These are phyloP conservation scores for Heteromeles arbutifolia DNA, from an alignment of 306 rosid species.

Conservation along the genomic window DNA sequence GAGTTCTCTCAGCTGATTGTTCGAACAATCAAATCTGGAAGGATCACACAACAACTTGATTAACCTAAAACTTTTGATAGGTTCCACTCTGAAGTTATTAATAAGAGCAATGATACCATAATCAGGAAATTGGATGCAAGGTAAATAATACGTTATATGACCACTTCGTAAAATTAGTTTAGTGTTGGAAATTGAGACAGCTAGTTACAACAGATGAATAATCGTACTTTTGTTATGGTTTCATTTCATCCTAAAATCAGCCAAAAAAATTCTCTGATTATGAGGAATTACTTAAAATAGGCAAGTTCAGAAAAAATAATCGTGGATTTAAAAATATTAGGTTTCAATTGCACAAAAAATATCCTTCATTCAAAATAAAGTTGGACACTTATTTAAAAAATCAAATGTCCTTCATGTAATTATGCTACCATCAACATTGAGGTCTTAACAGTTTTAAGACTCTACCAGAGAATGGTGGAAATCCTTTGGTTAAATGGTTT, in stretches of 20 bases:
- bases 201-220: neutral
- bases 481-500: no score
- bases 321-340: no score
- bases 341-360: no score
- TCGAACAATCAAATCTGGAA: conserved; percentile 77
- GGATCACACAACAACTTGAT: conserved; percentile 13
- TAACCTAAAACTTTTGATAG: neutral
- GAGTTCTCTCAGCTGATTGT: conserved; percentile 71
- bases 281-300: neutral
- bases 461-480: no score
- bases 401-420: no score
- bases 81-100: neutral
- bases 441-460: no score
- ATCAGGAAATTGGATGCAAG: neutral
- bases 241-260: neutral
- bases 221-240: neutral
- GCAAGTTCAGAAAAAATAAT: no score
- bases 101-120: neutral
- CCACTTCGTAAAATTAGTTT: neutral
- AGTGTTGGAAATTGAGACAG: no score
- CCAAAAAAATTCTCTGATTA: neutral
- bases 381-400: no score
- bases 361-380: no score
- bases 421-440: no score
- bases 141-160: neutral